A percentile compares a stretch with the other conserved stretches of the same genome.
Evolutionary conservation across 2,329 filamentous ascomycete species (phyloP).

Genomic region (Fusarium sp.): DNA sequence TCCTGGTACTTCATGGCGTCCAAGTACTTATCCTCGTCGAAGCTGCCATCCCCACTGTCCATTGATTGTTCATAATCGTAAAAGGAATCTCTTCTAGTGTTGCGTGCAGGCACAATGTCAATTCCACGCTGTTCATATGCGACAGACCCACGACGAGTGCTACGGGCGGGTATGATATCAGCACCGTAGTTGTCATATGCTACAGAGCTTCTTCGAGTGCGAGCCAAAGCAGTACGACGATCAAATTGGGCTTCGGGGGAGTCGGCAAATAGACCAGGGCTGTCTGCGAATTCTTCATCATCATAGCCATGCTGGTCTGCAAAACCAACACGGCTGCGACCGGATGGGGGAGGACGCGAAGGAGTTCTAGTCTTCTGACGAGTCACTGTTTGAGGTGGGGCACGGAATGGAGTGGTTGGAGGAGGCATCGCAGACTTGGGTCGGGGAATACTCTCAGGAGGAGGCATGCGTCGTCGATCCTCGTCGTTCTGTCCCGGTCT

Average conservation of each 20-base stretch:
- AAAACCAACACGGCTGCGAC: slow-evolving; percentile 51
- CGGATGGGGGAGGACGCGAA: slow-evolving; percentile 48
- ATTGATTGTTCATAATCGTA: slow-evolving; percentile 54
- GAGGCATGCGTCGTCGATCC: slow-evolving; percentile 62
- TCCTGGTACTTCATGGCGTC: slow-evolving; percentile 63
- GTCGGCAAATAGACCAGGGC: slow-evolving; percentile 55
- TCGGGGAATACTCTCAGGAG: slow-evolving; percentile 55
- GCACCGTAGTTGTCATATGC: slow-evolving; percentile 55
- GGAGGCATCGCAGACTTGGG: slow-evolving; percentile 52
- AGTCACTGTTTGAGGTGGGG: slow-evolving; percentile 44
- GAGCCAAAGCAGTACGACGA: slow-evolving; percentile 49
- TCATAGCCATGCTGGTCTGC: slow-evolving; percentile 50
- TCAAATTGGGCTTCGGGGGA: slow-evolving; percentile 53
- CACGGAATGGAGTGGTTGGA: slow-evolving; percentile 46
- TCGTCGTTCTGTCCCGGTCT: slow-evolving; percentile 54
- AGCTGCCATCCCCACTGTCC: slow-evolving; percentile 50
- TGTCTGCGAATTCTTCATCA: slow-evolving; percentile 54
- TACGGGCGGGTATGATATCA: slow-evolving; percentile 51
- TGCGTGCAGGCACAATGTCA: slow-evolving; percentile 50
- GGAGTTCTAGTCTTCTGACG: slow-evolving; percentile 49
- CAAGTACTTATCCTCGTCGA: slow-evolving; percentile 55
- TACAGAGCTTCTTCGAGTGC: slow-evolving; percentile 52
- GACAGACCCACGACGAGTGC: slow-evolving; percentile 49
- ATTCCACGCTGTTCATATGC: slow-evolving; percentile 55
- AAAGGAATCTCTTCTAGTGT: slow-evolving; percentile 55